These are phyloP conservation scores for Hemileccinum impolitum DNA, from an alignment of 768 basidiomycete genomes.

Conservation along the genomic window DNA sequence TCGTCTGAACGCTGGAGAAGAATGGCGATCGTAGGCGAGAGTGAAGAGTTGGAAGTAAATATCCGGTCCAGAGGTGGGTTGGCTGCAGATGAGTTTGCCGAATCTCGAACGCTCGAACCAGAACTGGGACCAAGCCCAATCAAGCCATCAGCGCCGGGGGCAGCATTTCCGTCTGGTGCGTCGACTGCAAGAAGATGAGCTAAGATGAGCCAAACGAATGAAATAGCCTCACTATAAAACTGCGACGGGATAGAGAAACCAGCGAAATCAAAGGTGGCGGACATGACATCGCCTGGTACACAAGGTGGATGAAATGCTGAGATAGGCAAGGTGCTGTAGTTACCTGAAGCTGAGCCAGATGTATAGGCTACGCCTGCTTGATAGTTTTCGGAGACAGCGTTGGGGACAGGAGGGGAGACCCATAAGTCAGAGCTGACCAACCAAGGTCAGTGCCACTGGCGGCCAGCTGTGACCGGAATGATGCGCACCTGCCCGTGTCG, in stretches of 20 bases:
- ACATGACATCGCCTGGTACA: constrained; percentile 26
- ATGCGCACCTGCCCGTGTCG: constrained; percentile 45
- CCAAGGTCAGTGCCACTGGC: constrained; percentile 11
- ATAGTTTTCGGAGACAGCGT: constrained; percentile 37
- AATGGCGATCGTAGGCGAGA: constrained; percentile 60
- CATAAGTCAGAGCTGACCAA: constrained; percentile 58
- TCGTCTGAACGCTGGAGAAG: constrained; percentile 60
- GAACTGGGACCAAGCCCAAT: constrained; percentile 62
- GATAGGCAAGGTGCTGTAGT: not conserved
- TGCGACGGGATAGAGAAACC: constrained; percentile 49
- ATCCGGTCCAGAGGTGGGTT: constrained; percentile 61
- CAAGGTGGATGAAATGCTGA: not conserved
- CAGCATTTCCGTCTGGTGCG: constrained; percentile 10
- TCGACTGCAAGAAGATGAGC: constrained; percentile 18
- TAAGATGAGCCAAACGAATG: not conserved
- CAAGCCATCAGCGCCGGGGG: constrained; percentile 31
- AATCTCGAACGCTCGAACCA: constrained; percentile 45
- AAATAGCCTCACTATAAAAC: constrained; percentile 18
- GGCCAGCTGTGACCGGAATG: not conserved
- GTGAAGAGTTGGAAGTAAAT: constrained; percentile 55
- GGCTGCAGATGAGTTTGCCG: constrained; percentile 36
- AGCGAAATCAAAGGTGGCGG: constrained; percentile 29
- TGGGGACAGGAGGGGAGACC: constrained; percentile 45
- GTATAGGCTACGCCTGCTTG: constrained; percentile 49
- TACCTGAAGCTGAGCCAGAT: constrained; percentile 50